phyloP scores from a whole-genome alignment of 148 eudicot species.

The Dysphania ambrosioides region DNA sequence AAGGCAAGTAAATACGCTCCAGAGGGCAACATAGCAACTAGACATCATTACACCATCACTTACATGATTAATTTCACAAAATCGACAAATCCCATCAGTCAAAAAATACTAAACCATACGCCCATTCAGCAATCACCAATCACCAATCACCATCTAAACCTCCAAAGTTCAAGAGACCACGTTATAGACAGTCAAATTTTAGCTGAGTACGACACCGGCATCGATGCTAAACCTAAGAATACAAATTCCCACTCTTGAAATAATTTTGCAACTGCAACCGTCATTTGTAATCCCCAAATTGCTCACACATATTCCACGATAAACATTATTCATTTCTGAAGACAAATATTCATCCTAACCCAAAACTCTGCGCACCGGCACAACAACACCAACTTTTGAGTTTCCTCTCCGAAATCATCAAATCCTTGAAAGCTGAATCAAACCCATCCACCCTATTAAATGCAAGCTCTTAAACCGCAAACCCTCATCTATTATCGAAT shows the following conservation, averaged over 20 bases:
- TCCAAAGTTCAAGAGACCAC: not conserved
- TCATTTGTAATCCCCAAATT: too few species aligned
- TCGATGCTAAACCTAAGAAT: not conserved
- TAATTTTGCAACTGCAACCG: too few species aligned
- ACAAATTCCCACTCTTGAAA: too few species aligned
- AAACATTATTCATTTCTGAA: too few species aligned
- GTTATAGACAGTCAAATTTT: not conserved
- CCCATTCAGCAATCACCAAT: not conserved
- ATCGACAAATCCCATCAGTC: not conserved
- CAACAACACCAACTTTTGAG: too few species aligned
- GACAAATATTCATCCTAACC: too few species aligned
- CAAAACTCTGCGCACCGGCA: too few species aligned
- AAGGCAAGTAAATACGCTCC: not conserved
- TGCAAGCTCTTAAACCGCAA: not conserved
- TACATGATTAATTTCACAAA: not conserved
- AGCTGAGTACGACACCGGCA: not conserved
- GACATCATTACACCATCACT: not conserved
- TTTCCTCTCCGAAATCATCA: too few species aligned
- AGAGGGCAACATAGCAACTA: not conserved
- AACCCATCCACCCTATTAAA: too few species aligned
- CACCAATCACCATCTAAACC: not conserved
- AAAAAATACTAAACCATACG: not conserved
- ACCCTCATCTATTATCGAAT: not conserved
- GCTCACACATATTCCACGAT: too few species aligned
- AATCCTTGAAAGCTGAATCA: too few species aligned